Evolutionary conservation across 805 yeast genomes (phyloP), one percentile per base, ranked within the genome.

Genomic region (Starmerella apis): DNA sequence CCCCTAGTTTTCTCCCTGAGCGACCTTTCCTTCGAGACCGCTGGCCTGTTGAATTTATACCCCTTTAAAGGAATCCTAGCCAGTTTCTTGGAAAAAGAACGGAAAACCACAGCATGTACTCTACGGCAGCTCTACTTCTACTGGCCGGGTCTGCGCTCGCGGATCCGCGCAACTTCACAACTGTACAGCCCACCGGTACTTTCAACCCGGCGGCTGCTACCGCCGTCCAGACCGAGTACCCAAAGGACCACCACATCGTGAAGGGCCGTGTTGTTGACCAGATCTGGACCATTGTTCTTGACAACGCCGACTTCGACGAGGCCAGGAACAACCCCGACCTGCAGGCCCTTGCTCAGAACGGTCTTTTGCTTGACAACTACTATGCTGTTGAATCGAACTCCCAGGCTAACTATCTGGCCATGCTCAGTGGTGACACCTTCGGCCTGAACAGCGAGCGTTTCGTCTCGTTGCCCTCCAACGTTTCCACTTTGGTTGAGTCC

Each of bases 301-400:
- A 74, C 64, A 72, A 72, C 64, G 75, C 77, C 48, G 64, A 73
- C 65, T 74, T 62, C 62, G 73, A 71, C 57, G 75, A 74, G 57
- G 79, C 78, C 41, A 68, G 67, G 39, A 70, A 66, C 56, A 68
- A 74, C 59, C 62, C 67, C 8, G 73, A 71, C 47, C 62, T 75
- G 57, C 63, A 65, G 59, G 65, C 66, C 59, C 65, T 75, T 48
- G 71, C 72, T 24, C 49, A 65, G 56, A 60, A 71, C 49, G 79
- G 78, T 61, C 65, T 73, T 49, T 61, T 65, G 39, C 65, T 75
- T 57, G 67, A 65, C 63, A 75, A 75, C 69, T 74, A 75, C 68
- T 74, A 75, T 70, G 71, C 73, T 35, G 58, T 74, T 31, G 71
- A 77, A 47, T 76, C 73, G 59, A 77, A 78, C 50, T 74, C 79